Percentiles rank a stretch among this genome's conserved stretches.
phyloP scores from a whole-genome alignment of 371 early-diverging fungal genomes.

The Umbelopsis sp. region DNA sequence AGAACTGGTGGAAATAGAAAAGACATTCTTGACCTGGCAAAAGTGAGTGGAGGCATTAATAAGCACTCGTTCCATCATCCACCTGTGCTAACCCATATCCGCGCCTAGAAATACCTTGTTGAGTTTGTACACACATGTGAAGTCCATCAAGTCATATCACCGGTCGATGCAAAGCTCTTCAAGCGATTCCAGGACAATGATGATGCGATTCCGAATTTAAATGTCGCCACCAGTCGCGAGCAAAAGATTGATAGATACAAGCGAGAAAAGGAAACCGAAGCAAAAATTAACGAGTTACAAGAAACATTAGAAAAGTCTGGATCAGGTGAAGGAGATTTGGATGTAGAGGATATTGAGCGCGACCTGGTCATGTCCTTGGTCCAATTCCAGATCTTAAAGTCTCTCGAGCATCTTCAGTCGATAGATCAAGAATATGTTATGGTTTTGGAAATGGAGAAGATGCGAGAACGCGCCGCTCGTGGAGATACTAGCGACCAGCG shows the following conservation, averaged over 20 bases:
- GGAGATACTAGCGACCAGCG: slow-evolving; percentile 35
- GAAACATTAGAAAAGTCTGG: slow-evolving; percentile 25
- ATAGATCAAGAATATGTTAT: slow-evolving; percentile 78
- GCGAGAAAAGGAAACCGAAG: slow-evolving; percentile 67
- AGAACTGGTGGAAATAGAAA: slow-evolving; percentile 48
- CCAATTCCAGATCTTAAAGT: slow-evolving; percentile 61
- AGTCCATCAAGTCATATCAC: slow-evolving; percentile 59
- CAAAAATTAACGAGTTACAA: slow-evolving; percentile 56
- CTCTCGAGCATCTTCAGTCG: slow-evolving; percentile 63
- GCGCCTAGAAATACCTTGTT: slow-evolving; percentile 40
- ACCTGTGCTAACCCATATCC: neutral
- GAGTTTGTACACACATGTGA: slow-evolving; percentile 65
- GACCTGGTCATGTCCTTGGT: slow-evolving; percentile 65
- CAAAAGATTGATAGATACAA: slow-evolving; percentile 82
- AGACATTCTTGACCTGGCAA: slow-evolving; percentile 45
- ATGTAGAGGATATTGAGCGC: slow-evolving; percentile 68
- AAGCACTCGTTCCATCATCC: neutral
- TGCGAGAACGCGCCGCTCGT: slow-evolving; percentile 36
- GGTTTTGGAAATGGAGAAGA: slow-evolving; percentile 66
- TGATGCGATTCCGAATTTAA: neutral
- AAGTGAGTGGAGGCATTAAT: slow-evolving; percentile 42
- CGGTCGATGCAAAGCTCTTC: slow-evolving; percentile 45
- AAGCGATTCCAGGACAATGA: slow-evolving; percentile 23
- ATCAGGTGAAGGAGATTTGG: slow-evolving; percentile 47
- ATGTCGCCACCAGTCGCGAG: slow-evolving; percentile 55